Conservation (phyloP, 805 yeast genomes). For the Danielia reshetovae region DNA sequence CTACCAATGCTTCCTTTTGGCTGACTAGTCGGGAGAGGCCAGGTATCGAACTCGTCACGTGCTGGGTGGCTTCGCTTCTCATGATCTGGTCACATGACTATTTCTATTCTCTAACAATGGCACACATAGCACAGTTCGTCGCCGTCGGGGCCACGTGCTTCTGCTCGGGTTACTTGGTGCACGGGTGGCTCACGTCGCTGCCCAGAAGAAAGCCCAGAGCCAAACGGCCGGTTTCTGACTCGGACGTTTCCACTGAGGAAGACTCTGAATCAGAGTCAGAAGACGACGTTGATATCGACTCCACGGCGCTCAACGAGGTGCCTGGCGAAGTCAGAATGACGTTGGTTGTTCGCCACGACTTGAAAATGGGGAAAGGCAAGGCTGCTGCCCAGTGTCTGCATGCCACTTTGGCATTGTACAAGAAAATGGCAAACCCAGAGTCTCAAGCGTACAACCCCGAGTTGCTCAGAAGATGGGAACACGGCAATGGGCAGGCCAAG, state of each 20-base stretch:
- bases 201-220: background rate
- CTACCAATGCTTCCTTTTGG: too few relatives aligned
- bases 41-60: too few relatives aligned
- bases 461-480: conserved; percentile 71
- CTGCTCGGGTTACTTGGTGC: conserved; percentile 27
- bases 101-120: too few relatives aligned
- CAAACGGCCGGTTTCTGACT: background rate
- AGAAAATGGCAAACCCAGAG: conserved; percentile 52
- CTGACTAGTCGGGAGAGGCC: too few relatives aligned
- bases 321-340: conserved; percentile 88
- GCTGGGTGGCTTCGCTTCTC: too few relatives aligned
- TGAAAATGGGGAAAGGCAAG: conserved; percentile 92
- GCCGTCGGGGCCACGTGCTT: conserved; percentile 36
- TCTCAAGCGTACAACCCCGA: conserved; percentile 57
- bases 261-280: conserved; percentile 35
- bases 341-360: conserved; percentile 79
- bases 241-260: conserved; percentile 12
- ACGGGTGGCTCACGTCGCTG: conserved; percentile 2
- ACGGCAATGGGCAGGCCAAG: conserved; percentile 84
- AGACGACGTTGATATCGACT: conserved; percentile 56
- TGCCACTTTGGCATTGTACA: conserved; percentile 91
- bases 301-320: conserved; percentile 55
- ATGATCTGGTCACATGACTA: too few relatives aligned
- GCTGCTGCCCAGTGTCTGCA: conserved; percentile 97
- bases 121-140: conserved; percentile 18